phyloP scores from a whole-genome alignment of 2,329 filamentous ascomycete genomes.

The Arthrobotrys conoides region DNA sequence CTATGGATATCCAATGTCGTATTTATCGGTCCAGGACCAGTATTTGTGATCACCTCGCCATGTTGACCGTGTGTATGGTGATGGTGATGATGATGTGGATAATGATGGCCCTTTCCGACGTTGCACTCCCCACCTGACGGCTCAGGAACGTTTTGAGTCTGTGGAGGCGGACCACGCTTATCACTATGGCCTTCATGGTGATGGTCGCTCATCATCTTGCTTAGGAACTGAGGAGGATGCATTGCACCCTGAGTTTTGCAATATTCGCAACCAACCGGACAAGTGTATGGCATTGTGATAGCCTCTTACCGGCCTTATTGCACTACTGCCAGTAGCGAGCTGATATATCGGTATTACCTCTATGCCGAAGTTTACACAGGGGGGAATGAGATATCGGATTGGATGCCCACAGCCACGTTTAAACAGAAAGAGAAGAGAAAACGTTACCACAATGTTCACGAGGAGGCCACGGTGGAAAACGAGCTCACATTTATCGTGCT shows the following conservation, averaged over 20 bases:
- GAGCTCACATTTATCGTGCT: slow-evolving; percentile 44
- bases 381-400: not conserved
- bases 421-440: slow-evolving; percentile 11
- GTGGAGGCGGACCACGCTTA: slow-evolving; percentile 9
- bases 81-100: slow-evolving; percentile 58
- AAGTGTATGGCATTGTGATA: slow-evolving; percentile 42
- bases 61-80: slow-evolving; percentile 45
- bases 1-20: slow-evolving; percentile 32
- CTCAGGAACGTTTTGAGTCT: slow-evolving; percentile 23
- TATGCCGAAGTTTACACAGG: not conserved
- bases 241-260: slow-evolving; percentile 34
- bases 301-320: not conserved
- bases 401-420: slow-evolving; percentile 38
- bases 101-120: slow-evolving; percentile 47
- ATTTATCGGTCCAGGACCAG: not conserved
- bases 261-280: slow-evolving; percentile 43
- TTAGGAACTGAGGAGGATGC: slow-evolving; percentile 33
- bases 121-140: slow-evolving; percentile 45
- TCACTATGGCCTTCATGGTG: slow-evolving; percentile 11
- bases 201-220: slow-evolving; percentile 32
- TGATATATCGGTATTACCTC: not conserved
- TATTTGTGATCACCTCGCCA: slow-evolving; percentile 14
- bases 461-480: slow-evolving; percentile 54
- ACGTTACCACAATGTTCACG: slow-evolving; percentile 27
- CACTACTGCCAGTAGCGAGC: not conserved